Evolutionary conservation across 345 rosid species (phyloP), one percentile per base, ranked within the genome.

Genomic region (Heritiera littoralis): DNA sequence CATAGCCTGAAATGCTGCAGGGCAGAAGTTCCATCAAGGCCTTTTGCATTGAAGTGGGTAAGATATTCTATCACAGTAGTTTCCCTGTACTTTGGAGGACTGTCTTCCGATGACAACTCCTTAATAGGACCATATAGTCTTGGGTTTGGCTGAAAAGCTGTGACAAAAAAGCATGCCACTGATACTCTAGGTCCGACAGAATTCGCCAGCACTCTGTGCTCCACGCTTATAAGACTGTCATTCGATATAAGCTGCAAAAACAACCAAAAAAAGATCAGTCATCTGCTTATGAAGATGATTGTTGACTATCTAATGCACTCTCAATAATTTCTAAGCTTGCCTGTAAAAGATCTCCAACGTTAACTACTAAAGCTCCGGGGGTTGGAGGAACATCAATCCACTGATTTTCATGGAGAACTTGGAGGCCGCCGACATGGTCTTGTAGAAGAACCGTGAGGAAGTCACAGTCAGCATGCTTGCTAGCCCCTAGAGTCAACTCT

Each of bases 381-480:
- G 61, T 58, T 0, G 81, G 84, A 52, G 88, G 89, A n/a, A 89
- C 86, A 84, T 87, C 87, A 35, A 88, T 20, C 91, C 92, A 88
- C 11, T 61, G 79, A 23, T 84, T 69, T 38, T 86, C 72, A 11
- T 83, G 83, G 2, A 54, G 81, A 56, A 89, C 86, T 55, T 91
- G 93, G 59, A 91, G 95, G 40, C 95, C 92, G 48, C 89, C 91
- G 3, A 88, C 84, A 12, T 86, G 80, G 82, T 91, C 92, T 10
- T 88, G 93, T 30, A 89, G 83, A 38, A 92, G 92, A 13, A 91
- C 83, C 0, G 91, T 86, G 48, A 90, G 73, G 73, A 90, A 92
- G 81, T 83, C 83, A 40, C 46, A 77, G 82, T 41, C 43, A 41
- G 43, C 43, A 41, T 41, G 43, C 43, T 4, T 41, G 43, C 43